Conservation (phyloP, 2,329 filamentous ascomycete genomes). For the Uncinocarpus reesii region DNA sequence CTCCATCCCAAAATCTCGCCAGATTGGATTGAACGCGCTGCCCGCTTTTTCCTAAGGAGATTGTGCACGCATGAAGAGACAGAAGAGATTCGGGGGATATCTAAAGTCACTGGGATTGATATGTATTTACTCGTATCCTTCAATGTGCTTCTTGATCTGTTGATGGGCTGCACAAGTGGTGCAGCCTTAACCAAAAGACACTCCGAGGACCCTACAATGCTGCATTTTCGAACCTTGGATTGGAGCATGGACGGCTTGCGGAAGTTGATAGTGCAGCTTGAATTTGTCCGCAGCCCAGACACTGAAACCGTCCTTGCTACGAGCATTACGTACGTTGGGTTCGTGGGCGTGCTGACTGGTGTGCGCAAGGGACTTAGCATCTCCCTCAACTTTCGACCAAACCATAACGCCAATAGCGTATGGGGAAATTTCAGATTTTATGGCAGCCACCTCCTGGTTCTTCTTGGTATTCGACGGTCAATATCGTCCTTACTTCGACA, state of each 20-base stretch:
- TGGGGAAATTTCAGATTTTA: conserved; percentile 18
- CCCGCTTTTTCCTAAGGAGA: conserved; percentile 41
- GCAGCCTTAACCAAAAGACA: conserved; percentile 27
- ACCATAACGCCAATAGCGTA: conserved; percentile 22
- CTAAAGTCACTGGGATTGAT: conserved; percentile 41
- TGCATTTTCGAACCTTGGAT: conserved; percentile 40
- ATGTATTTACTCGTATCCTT: conserved; percentile 52
- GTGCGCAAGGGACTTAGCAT: conserved; percentile 39
- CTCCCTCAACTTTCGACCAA: conserved; percentile 40
- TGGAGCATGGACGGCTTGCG: conserved; percentile 46
- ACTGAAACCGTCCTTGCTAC: conserved; percentile 35
- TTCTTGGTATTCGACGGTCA: conserved; percentile 45
- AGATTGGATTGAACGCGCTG: conserved; percentile 28
- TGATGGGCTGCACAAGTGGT: conserved; percentile 57
- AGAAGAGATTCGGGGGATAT: conserved; percentile 51
- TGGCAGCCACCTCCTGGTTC: conserved; percentile 38
- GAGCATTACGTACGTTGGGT: conserved; percentile 42
- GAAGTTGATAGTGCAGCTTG: conserved; percentile 43
- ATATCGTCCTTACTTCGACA: conserved; percentile 44
- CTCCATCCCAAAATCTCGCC: conserved; percentile 23
- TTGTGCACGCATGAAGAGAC: conserved; percentile 49
- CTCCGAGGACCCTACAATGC: conserved; percentile 22
- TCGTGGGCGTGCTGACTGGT: conserved; percentile 42
- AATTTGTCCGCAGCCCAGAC: conserved; percentile 35
- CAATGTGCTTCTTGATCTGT: conserved; percentile 53